phyloP scores from a whole-genome alignment of 768 basidiomycete species.

The Tephrocybe sp. region DNA sequence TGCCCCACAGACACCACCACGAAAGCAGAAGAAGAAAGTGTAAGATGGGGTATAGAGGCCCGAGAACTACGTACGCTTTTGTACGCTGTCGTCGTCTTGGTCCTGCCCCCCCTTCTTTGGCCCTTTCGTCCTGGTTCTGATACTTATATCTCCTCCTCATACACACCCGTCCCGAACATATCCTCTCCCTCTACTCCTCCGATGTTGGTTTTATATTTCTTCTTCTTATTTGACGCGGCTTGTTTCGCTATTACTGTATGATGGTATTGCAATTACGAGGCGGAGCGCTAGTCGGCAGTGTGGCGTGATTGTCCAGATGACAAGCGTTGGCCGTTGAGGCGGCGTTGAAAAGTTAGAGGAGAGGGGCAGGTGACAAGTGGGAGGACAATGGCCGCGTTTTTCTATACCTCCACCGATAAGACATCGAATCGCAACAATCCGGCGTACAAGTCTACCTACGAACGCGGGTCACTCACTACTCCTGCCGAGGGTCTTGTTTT shows the following conservation, averaged over 20 bases:
- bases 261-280: slow-evolving; percentile 20
- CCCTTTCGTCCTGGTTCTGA: slow-evolving; percentile 13
- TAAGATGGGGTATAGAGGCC: slow-evolving; percentile 48
- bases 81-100: slow-evolving; percentile 16
- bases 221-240: slow-evolving; percentile 12
- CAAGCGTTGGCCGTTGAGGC: neutral
- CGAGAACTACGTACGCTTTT: slow-evolving; percentile 18
- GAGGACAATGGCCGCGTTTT: too few relatives aligned
- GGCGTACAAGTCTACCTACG: neutral
- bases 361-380: neutral
- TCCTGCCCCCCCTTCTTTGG: slow-evolving; percentile 5
- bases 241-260: slow-evolving; percentile 20
- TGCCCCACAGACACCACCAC: slow-evolving; percentile 92
- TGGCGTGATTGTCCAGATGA: slow-evolving; percentile 1
- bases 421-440: neutral
- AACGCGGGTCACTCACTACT: too few relatives aligned
- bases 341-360: neutral
- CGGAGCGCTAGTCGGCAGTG: slow-evolving; percentile 2
- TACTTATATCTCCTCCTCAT: slow-evolving; percentile 10
- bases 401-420: neutral
- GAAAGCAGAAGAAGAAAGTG: slow-evolving; percentile 98
- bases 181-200: neutral
- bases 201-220: slow-evolving; percentile 17
- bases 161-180: neutral
- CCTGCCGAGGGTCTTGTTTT: too few relatives aligned